These are phyloP conservation scores for Xylariaceae sp. DNA, from an alignment of 2,329 filamentous ascomycete species.

Conservation along the genomic window DNA sequence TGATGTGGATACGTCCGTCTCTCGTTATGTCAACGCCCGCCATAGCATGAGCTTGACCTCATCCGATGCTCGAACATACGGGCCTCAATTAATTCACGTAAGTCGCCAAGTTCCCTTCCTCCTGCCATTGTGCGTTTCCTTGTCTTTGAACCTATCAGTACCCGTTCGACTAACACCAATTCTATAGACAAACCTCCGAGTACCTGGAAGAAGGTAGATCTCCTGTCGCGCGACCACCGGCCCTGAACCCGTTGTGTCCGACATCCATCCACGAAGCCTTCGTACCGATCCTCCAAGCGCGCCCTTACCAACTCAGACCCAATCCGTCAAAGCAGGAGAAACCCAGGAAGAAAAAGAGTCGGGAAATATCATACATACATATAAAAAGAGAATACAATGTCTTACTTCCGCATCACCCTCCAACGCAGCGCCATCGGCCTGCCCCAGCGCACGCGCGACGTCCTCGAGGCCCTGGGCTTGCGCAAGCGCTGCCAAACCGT, in stretches of 20 bases:
- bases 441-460: conserved; percentile 70
- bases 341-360: neutral
- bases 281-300: too few relatives aligned
- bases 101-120: too few relatives aligned
- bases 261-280: too few relatives aligned
- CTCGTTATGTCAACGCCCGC: neutral
- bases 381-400: conserved; percentile 44
- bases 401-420: conserved; percentile 86
- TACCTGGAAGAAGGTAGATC: neutral
- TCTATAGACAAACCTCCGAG: neutral
- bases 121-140: too few relatives aligned
- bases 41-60: neutral
- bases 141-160: too few relatives aligned
- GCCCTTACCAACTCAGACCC: too few relatives aligned
- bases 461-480: conserved; percentile 79
- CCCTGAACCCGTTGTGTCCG: neutral
- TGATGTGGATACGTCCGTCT: neutral
- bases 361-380: neutral
- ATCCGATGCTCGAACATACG: neutral
- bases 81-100: neutral
- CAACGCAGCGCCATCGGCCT: conserved; percentile 86
- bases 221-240: neutral
- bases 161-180: conserved; percentile 1
- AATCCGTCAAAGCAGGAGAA: neutral
- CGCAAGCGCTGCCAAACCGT: conserved; percentile 80